Base-by-base conservation (phyloP, 257 asterid genomes). In the Fraxinus quadrangulata region DNA sequence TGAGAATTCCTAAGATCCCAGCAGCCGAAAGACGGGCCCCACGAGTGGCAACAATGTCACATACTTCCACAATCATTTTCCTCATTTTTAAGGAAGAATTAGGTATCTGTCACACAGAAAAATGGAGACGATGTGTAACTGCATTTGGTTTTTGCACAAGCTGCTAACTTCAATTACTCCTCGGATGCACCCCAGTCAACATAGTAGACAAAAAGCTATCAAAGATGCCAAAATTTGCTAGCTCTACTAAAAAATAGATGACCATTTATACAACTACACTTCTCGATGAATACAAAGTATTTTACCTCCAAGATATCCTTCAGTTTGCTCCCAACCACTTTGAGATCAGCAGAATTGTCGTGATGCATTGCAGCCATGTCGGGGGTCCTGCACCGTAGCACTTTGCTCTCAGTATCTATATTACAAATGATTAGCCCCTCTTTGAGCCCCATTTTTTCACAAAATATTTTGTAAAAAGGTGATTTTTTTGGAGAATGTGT, bases 11-110 rank as follows among this genome's bases (percentile, higher is more conserved):
- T 0, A 88, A 28, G n/a, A 92, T 86, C 76, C 96, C 97, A 24
- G 97, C 97, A 2, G 97, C 97, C 0, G 98, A 81, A 3, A 92
- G 97, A 12, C 95, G 92, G 67, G 98, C 98, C 75, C 94, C 99
- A 72, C 96, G 95, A 7, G 85, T 70, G 71, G 97, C 88, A 1
- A 94, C 86, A 21, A 91, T 76, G 76, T 92, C 92, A 39, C 99
- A 92, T 56, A 90, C n/a, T 74, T 85, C 81, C 30, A 92, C 92
- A 7, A 92, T 47, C 78, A 83, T 83, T 89, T 85, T 89, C 80
- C 97, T 84, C 85, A 81, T 82, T 86, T 84, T 91, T 56, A 91
- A 74, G 34, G 97, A 86, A 70, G 97, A 86, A 77, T 81, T 79
- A 7, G 91, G 84, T 67, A 94, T 78, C 99, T 94, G 86, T 34